A percentile compares a stretch with the other conserved stretches of the same genome.
Evolutionary conservation across 2,329 filamentous ascomycete genomes (phyloP).

Genomic region (Coniella vitis): DNA sequence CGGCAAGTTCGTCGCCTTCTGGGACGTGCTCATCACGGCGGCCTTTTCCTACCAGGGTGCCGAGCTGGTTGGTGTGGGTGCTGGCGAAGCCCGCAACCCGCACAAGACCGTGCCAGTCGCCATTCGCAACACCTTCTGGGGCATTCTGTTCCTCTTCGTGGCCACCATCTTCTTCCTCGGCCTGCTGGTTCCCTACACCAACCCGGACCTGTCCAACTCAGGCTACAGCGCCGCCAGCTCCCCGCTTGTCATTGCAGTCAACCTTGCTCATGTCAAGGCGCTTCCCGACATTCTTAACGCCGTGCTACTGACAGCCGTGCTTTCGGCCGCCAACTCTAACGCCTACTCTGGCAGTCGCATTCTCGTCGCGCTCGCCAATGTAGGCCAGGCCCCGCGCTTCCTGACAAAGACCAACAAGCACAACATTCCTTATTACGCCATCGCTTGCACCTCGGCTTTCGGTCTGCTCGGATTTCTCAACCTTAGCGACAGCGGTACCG

Average conservation of each 20-base stretch:
- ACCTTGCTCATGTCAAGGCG: constrained; percentile 39
- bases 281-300: constrained; percentile 49
- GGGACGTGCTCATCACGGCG: constrained; percentile 15
- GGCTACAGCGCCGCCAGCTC: constrained; percentile 46
- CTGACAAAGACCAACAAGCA: constrained; percentile 43
- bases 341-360: constrained; percentile 45
- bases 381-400: constrained; percentile 43
- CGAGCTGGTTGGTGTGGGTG: constrained; percentile 19
- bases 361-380: constrained; percentile 44
- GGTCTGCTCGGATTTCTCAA: constrained; percentile 41
- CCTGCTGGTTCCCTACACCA: constrained; percentile 50
- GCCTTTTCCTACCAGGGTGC: constrained; percentile 17
- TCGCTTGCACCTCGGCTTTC: constrained; percentile 35
- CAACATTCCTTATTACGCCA: constrained; percentile 44
- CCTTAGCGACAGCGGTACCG: constrained; percentile 33
- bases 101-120: constrained; percentile 42
- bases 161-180: constrained; percentile 52
- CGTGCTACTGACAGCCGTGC: constrained; percentile 44
- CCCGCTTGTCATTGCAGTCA: constrained; percentile 42
- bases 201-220: constrained; percentile 25
- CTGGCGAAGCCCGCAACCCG: constrained; percentile 44
- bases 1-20: constrained; percentile 14
- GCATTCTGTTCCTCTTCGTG: constrained; percentile 57
- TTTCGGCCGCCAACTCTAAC: constrained; percentile 49
- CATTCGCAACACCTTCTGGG: constrained; percentile 53